phyloP scores from a whole-genome alignment of 2,329 filamentous ascomycete genomes.

The Beauveria sp. region DNA sequence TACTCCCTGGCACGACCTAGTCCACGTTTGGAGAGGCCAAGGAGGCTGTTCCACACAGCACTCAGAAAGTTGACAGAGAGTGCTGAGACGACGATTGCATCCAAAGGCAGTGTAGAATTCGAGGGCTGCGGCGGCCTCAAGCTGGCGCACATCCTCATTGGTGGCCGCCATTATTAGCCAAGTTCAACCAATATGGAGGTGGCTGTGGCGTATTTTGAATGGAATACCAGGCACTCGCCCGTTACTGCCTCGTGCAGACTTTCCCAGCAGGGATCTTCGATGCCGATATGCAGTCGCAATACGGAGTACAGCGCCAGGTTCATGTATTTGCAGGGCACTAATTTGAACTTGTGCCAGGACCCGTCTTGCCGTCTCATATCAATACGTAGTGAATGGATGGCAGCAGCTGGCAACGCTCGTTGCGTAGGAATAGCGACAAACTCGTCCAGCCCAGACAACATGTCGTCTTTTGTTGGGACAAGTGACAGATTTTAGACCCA shows the following conservation, averaged over 20 bases:
- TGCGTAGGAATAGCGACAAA: background rate
- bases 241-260: no score
- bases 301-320: background rate
- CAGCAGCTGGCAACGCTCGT: background rate
- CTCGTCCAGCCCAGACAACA: background rate
- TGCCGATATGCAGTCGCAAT: background rate
- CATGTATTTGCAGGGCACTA: background rate
- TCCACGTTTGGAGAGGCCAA: background rate
- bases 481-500: background rate
- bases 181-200: background rate
- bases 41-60: background rate
- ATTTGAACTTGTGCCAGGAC: background rate
- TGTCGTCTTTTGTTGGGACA: constrained; percentile 3
- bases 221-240: background rate
- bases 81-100: background rate
- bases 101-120: background rate
- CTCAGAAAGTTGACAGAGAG: constrained; percentile 8
- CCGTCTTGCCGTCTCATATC: background rate
- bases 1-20: background rate
- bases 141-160: background rate
- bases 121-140: background rate
- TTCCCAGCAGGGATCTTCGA: background rate
- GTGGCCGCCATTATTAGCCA: constrained; percentile 1
- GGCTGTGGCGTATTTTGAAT: background rate
- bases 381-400: no score